Conservation (phyloP, 495 filamentous ascomycete species). For the Oidiodendron maius region DNA sequence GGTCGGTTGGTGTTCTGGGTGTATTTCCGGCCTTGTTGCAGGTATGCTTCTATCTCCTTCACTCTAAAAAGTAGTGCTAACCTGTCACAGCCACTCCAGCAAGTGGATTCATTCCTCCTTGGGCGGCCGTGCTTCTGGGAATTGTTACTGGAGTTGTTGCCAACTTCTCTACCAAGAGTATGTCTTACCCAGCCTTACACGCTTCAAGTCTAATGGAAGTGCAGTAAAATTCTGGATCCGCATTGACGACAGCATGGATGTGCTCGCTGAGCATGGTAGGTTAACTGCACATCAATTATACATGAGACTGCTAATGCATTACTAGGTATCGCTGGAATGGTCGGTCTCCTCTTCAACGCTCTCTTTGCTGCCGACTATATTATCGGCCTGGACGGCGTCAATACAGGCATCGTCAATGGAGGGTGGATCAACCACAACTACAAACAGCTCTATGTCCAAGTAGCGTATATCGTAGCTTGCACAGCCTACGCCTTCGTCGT, state of each 20-base stretch:
- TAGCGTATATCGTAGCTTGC: conserved; percentile 79
- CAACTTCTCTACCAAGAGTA: conserved; percentile 91
- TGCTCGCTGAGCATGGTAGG: conserved; percentile 82
- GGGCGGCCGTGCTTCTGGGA: conserved; percentile 82
- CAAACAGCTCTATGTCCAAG: conserved; percentile 83
- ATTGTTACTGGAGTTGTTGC: conserved; percentile 77
- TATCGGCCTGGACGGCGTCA: conserved; percentile 90
- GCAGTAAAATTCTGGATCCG: conserved; percentile 53
- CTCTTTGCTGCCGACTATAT: conserved; percentile 85
- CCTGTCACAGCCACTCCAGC: conserved; percentile 62
- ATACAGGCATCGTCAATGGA: conserved; percentile 62
- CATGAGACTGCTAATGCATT: neutral
- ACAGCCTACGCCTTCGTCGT: conserved; percentile 78
- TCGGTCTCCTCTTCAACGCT: conserved; percentile 89
- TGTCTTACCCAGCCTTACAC: conserved; percentile 25
- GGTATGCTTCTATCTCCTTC: neutral
- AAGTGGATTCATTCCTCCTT: conserved; percentile 81
- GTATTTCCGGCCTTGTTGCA: conserved; percentile 83
- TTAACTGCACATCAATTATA: neutral
- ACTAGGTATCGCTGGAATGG: conserved; percentile 75
- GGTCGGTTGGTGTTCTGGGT: conserved; percentile 97
- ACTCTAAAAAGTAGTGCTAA: too few species aligned
- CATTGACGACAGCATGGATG: conserved; percentile 96
- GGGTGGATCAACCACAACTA: conserved; percentile 45
- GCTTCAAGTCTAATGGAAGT: neutral